These are phyloP conservation scores for Phytophthora fragariae DNA, from an alignment of 352 stramenopile genomes.

Conservation along the genomic window DNA sequence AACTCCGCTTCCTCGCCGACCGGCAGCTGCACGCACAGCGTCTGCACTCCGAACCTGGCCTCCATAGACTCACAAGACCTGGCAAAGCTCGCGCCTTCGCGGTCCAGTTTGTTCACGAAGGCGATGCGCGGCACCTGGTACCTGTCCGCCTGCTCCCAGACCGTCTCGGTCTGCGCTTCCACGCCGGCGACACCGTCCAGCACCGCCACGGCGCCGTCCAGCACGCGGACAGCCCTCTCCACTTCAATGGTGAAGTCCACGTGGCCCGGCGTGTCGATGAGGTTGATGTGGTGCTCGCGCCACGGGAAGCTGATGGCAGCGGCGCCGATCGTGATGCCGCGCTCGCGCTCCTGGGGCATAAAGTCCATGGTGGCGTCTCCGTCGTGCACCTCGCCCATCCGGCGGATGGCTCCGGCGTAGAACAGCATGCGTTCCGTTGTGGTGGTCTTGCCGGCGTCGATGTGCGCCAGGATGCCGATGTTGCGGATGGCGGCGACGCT, in stretches of 20 bases:
- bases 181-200: constrained; percentile 98
- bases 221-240: constrained; percentile 96
- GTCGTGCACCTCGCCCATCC: constrained; percentile 83
- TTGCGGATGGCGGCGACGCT: constrained; percentile 86
- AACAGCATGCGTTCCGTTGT: constrained; percentile 99
- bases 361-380: constrained; percentile 87
- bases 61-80: constrained; percentile 85
- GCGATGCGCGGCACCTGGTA: constrained; percentile 92
- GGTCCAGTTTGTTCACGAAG: constrained; percentile 98
- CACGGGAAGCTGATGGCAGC: constrained; percentile 97
- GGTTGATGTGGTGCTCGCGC: constrained; percentile 95
- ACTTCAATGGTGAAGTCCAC: constrained; percentile 99
- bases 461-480: constrained; percentile 99
- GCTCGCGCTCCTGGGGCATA: constrained; percentile 95
- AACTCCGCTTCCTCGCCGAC: constrained; percentile 72
- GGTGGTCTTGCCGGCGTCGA: constrained; percentile 99
- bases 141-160: constrained; percentile 84
- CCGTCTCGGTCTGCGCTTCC: constrained; percentile 90
- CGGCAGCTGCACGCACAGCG: constrained; percentile 71
- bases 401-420: constrained; percentile 90
- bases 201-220: constrained; percentile 97
- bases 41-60: constrained; percentile 63
- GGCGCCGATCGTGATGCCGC: constrained; percentile 98
- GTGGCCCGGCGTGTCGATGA: constrained; percentile 98
- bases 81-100: constrained; percentile 95